phyloP scores from a whole-genome alignment of 805 yeast genomes.

The Yamadazyma endophytica region DNA sequence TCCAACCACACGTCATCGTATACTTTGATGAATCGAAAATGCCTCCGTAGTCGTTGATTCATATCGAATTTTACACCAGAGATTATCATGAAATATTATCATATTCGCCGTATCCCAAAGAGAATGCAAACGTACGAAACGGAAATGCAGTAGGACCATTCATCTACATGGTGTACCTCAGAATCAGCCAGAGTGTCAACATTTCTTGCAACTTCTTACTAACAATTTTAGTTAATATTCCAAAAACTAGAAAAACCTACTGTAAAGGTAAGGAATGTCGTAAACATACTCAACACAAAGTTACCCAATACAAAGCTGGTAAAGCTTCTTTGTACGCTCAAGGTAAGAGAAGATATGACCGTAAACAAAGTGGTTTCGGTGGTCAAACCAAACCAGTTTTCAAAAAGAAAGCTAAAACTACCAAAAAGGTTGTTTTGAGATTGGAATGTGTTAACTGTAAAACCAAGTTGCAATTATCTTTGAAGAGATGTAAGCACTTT shows the following conservation, averaged over 20 bases:
- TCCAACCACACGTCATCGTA: no score
- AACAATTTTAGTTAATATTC: constrained; percentile 83
- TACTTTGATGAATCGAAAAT: no score
- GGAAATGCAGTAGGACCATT: no score
- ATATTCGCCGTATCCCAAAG: no score
- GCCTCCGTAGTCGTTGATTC: no score
- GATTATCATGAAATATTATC: no score
- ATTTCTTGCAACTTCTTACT: constrained; percentile 1
- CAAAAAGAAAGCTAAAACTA: constrained; percentile 99
- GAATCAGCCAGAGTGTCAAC: no score
- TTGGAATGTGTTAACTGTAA: constrained; percentile 98
- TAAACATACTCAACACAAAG: constrained; percentile 99
- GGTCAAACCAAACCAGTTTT: constrained; percentile 99
- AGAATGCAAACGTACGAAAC: no score
- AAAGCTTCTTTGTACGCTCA: constrained; percentile 98
- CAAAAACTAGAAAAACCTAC: constrained; percentile 99
- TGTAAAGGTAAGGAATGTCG: constrained; percentile 99
- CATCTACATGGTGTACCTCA: no score
- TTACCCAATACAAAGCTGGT: constrained; percentile 99
- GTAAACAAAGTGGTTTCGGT: constrained; percentile 99
- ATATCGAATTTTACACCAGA: no score
- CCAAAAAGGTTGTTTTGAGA: constrained; percentile 99
- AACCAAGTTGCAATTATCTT: constrained; percentile 95
- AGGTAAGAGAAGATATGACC: constrained; percentile 99
- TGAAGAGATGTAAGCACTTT: constrained; percentile 99